Percentiles rank a stretch among this genome's conserved stretches.
phyloP scores from a whole-genome alignment of 2,329 filamentous ascomycete species.

The Penicillium sp. region DNA sequence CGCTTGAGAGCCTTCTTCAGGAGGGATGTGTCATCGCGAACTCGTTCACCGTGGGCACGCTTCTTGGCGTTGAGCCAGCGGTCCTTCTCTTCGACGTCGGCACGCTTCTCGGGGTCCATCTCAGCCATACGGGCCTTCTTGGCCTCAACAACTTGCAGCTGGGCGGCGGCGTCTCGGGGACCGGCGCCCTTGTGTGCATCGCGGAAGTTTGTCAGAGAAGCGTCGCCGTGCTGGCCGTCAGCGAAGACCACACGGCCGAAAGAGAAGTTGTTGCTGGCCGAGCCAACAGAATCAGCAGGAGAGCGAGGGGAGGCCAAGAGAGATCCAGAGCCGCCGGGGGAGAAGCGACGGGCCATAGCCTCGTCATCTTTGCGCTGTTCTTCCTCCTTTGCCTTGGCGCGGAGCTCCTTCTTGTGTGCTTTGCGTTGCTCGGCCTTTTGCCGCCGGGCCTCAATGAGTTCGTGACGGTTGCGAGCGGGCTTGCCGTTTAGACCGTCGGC shows the following conservation, averaged over 20 bases:
- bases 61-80: constrained; percentile 89
- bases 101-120: constrained; percentile 77
- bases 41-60: constrained; percentile 83
- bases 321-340: constrained; percentile 60
- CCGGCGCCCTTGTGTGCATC: constrained; percentile 76
- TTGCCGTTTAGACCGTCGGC: constrained; percentile 81
- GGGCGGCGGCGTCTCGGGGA: constrained; percentile 79
- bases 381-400: constrained; percentile 74
- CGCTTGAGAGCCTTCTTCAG: constrained; percentile 95
- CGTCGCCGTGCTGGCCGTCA: constrained; percentile 78
- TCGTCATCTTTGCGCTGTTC: constrained; percentile 66
- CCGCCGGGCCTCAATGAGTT: constrained; percentile 85
- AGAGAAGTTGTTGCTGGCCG: constrained; percentile 68
- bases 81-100: constrained; percentile 90
- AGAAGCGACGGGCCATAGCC: constrained; percentile 55
- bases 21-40: constrained; percentile 80
- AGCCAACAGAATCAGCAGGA: constrained; percentile 43
- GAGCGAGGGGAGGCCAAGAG: constrained; percentile 57
- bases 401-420: constrained; percentile 82
- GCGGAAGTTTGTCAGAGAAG: constrained; percentile 63
- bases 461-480: constrained; percentile 81
- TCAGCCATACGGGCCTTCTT: constrained; percentile 77
- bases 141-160: constrained; percentile 81
- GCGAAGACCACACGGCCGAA: constrained; percentile 91
- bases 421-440: constrained; percentile 85